phyloP scores from a whole-genome alignment of 306 rosid species.

The Vigna reflexopilosa region DNA sequence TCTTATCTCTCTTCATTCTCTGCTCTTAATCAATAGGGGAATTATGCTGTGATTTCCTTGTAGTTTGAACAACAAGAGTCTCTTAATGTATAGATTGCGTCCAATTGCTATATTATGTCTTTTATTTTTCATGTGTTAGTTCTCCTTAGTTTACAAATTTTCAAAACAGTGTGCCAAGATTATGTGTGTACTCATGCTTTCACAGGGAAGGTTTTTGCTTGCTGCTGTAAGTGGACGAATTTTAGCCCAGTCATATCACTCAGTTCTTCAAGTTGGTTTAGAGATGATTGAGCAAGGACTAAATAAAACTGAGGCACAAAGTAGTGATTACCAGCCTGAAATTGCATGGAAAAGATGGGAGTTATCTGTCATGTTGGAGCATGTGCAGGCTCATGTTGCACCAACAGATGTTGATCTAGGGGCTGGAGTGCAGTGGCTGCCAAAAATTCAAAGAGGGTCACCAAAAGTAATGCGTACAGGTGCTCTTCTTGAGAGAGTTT shows the following conservation, averaged over 20 bases:
- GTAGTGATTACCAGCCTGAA: constrained; percentile 71
- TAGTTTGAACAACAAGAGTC: too few relatives aligned
- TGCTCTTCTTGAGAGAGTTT: constrained; percentile 98
- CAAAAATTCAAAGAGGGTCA: constrained; percentile 79
- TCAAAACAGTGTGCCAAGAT: constrained; percentile 17
- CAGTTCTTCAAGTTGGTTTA: constrained; percentile 79
- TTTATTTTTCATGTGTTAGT: constrained; percentile 3
- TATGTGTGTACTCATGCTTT: constrained; percentile 31
- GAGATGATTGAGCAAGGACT: constrained; percentile 84
- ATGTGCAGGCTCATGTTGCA: constrained; percentile 99
- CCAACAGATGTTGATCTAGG: constrained; percentile 99
- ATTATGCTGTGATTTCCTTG: too few relatives aligned
- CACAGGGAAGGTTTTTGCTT: constrained; percentile 94
- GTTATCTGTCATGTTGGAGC: constrained; percentile 92
- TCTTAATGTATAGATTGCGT: too few relatives aligned
- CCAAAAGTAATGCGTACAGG: constrained; percentile 98
- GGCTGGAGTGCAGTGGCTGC: constrained; percentile 99
- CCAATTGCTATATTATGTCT: too few relatives aligned
- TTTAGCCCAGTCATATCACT: constrained; percentile 88
- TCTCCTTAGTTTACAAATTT: constrained; percentile 21
- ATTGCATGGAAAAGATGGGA: constrained; percentile 92
- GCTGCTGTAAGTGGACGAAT: constrained; percentile 95
- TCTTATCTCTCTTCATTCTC: too few relatives aligned
- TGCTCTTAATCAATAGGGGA: too few relatives aligned
- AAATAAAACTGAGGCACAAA: constrained; percentile 52